Percentiles rank a stretch among this genome's conserved stretches.
These are phyloP conservation scores for Neurospora sp. DNA, from an alignment of 495 filamentous ascomycete species.

Conservation along the genomic window DNA sequence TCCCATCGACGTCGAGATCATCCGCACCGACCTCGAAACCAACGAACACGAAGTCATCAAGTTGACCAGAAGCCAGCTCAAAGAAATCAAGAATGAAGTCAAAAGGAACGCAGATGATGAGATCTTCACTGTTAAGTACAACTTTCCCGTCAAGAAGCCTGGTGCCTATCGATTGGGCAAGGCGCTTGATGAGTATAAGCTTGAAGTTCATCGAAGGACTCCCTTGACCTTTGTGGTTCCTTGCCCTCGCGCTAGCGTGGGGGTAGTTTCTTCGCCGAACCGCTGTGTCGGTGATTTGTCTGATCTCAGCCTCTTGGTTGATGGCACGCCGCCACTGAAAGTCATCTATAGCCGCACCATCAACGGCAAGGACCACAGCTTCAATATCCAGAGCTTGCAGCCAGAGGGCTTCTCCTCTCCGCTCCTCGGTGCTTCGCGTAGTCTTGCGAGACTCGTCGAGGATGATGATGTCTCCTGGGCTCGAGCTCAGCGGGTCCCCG, in stretches of 20 bases:
- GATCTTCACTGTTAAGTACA: slow-evolving; percentile 38
- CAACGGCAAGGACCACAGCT: slow-evolving; percentile 61
- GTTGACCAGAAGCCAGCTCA: slow-evolving; percentile 45
- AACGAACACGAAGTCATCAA: slow-evolving; percentile 67
- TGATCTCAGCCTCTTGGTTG: slow-evolving; percentile 67
- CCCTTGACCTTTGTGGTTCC: slow-evolving; percentile 71
- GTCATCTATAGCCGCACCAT: slow-evolving; percentile 82
- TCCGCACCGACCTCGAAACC: slow-evolving; percentile 74
- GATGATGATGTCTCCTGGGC: slow-evolving; percentile 73
- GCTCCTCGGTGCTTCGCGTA: slow-evolving; percentile 45
- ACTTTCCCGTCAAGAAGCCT: slow-evolving; percentile 63
- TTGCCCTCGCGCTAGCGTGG: slow-evolving; percentile 71
- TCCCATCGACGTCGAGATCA: slow-evolving; percentile 73
- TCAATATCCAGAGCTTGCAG: slow-evolving; percentile 83
- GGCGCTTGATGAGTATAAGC: slow-evolving; percentile 83
- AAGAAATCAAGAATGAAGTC: slow-evolving; percentile 50
- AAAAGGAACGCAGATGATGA: slow-evolving; percentile 37
- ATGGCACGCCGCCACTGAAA: slow-evolving; percentile 84
- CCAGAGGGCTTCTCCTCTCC: slow-evolving; percentile 79
- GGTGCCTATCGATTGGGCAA: slow-evolving; percentile 76
- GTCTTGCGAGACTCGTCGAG: slow-evolving; percentile 41
- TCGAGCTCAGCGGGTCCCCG: slow-evolving; percentile 56
- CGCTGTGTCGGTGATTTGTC: slow-evolving; percentile 79
- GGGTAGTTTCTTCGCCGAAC: slow-evolving; percentile 49
- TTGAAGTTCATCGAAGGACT: slow-evolving; percentile 69